Conservation (phyloP, 108 stramenopile species). For the Cyclotella kingstonii region DNA sequence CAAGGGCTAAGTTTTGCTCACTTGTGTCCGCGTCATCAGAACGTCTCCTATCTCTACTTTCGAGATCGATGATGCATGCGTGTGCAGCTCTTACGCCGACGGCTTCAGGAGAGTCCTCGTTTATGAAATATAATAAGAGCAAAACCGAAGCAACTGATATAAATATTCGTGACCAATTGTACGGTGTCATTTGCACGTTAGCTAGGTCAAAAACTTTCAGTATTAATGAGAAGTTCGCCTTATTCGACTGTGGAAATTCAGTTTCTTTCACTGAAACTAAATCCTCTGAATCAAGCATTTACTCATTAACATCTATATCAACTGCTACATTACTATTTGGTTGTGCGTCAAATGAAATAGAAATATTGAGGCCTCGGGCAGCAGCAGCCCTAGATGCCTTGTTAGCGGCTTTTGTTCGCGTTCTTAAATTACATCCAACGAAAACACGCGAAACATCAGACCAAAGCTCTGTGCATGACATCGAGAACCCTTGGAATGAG, state of each 20-base stretch:
- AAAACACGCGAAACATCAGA: neutral
- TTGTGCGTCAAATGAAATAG: conserved; percentile 69
- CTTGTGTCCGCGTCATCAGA: conserved; percentile 2
- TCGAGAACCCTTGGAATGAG: conserved; percentile 54
- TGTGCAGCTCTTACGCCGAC: conserved; percentile 47
- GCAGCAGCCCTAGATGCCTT: conserved; percentile 76
- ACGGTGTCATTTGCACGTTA: conserved; percentile 63
- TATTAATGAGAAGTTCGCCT: conserved; percentile 18
- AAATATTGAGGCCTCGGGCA: conserved; percentile 63
- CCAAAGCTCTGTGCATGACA: neutral
- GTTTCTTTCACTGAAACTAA: neutral
- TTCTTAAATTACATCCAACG: conserved; percentile 22
- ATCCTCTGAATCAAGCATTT: conserved; percentile 10
- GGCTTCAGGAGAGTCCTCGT: conserved; percentile 35
- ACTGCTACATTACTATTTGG: conserved; percentile 68
- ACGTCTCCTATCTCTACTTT: conserved; percentile 31
- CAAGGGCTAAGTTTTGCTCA: conserved; percentile 7
- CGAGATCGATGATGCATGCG: conserved; percentile 36
- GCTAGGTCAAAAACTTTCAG: conserved; percentile 47
- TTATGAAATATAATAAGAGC: conserved; percentile 17
- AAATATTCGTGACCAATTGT: conserved; percentile 69
- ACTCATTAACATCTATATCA: conserved; percentile 37
- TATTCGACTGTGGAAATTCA: conserved; percentile 42
- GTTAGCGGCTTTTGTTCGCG: conserved; percentile 57
- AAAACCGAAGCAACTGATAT: conserved; percentile 35